Percentiles rank a stretch among this genome's conserved stretches.
Evolutionary conservation across 257 asterid genomes (phyloP).

Genomic region (Nemophila menziesii): DNA sequence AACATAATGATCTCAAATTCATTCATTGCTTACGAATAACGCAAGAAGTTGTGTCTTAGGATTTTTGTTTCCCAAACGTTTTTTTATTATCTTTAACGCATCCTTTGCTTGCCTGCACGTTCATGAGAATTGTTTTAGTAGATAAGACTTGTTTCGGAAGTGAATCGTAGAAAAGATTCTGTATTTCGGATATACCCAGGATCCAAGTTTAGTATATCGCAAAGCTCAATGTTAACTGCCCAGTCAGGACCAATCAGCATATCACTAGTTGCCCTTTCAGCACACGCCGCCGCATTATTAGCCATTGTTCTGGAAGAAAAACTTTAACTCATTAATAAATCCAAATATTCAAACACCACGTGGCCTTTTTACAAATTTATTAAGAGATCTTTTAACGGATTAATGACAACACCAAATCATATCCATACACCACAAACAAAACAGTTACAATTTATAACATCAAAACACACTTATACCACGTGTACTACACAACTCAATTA

Average conservation of each 20-base stretch:
- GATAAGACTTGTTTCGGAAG: no score
- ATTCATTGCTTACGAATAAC: constrained; percentile 65
- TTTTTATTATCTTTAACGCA: constrained; percentile 77
- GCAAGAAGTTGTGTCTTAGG: constrained; percentile 87
- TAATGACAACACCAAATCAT: neutral
- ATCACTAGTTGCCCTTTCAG: constrained; percentile 97
- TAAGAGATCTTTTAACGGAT: neutral
- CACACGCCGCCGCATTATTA: constrained; percentile 60
- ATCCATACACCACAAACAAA: no score
- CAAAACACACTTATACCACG: neutral
- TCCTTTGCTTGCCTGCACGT: constrained; percentile 62
- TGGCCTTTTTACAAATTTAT: neutral
- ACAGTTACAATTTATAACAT: neutral
- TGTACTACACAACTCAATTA: neutral
- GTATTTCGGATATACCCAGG: constrained; percentile 49
- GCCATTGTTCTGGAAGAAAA: constrained; percentile 41
- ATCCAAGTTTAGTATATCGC: constrained; percentile 66
- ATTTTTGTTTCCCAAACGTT: constrained; percentile 67
- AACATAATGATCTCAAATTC: no score
- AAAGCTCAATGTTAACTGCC: constrained; percentile 90
- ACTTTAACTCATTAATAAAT: neutral
- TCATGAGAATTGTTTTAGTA: neutral
- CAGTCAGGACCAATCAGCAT: constrained; percentile 91
- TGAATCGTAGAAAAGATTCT: no score
- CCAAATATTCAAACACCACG: neutral